Base-by-base conservation (phyloP, 1,284 basidiomycete species). In the Rhodotorula sp. region DNA sequence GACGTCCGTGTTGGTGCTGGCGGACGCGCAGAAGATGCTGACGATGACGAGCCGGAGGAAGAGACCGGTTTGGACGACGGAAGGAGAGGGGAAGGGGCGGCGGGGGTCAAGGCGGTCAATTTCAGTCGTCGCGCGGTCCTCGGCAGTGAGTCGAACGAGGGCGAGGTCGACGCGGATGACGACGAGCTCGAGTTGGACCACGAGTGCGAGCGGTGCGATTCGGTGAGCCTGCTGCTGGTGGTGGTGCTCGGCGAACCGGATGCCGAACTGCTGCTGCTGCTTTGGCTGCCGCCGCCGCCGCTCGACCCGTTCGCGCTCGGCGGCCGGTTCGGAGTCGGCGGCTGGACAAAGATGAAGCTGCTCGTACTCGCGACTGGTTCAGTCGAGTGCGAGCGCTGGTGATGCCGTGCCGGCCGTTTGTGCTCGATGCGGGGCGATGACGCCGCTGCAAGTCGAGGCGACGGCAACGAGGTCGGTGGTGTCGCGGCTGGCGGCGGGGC, bases 341-440 rank as follows among this genome's bases (percentile, higher is more conserved):
- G 75, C 58, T 72, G 73, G 20, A 76, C 75, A 48, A 71, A 76
- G 58, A 76, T 75, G 67, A 71, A 76, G 60, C 65, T 72, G 60
- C 69, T 73, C 58, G 70, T 70, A 52, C 59, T 67, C 46, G 72
- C 62, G 43, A 75, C 43, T 18, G 75, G 67, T 21, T 76, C 75
- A 6, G 71, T 65, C 14, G 75, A 76, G 47, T 71, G 67, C 23
- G 75, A 76, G n/a, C 75, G 70, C 51, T 68, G 67, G 61, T 76
- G 75, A 54, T 76, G 75, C 29, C 75, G 61, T 1, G 59, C 20
- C 10, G 75, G 73, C 3, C 75, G 72, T 20, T 59, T 67, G 21
- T 64, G 58, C 52, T 63, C 62, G 68, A 56, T 49, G 61, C 61
- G 49, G 61, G 34, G 61, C 61, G 49, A 62, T 51, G 51, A 26